phyloP scores from a whole-genome alignment of 129 eudicot species.

The Kitagawia praeruptora region DNA sequence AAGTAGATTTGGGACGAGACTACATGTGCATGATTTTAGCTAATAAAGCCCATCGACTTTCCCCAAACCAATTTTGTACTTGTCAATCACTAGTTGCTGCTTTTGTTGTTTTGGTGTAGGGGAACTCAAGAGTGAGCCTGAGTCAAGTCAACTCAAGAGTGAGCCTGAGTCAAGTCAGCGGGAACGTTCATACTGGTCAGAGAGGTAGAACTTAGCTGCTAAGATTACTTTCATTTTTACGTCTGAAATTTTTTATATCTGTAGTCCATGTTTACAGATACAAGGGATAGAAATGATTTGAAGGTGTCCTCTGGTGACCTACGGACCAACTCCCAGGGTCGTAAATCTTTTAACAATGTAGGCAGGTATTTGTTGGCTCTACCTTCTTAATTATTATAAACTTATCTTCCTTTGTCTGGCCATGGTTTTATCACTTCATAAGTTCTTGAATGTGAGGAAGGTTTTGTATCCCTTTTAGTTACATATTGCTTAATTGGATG shows the following conservation, averaged over 20 bases:
- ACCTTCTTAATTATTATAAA: background rate
- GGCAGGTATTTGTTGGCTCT: constrained; percentile 27
- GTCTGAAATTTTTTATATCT: background rate
- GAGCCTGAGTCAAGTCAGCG: constrained; percentile 15
- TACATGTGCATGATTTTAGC: background rate
- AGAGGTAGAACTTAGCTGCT: constrained; percentile 19
- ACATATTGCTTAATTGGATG: background rate
- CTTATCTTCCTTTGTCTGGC: background rate
- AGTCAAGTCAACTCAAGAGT: constrained; percentile 17
- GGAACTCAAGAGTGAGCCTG: constrained; percentile 15
- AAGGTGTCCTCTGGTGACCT: constrained; percentile 33
- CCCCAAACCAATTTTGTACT: background rate
- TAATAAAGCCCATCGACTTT: background rate
- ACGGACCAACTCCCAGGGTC: constrained; percentile 30
- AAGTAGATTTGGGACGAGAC: background rate
- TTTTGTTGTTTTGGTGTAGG: constrained; percentile 18
- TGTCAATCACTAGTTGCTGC: background rate
- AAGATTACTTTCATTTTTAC: background rate
- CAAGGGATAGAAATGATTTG: constrained; percentile 25
- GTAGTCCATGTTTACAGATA: background rate
- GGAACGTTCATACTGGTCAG: constrained; percentile 4
- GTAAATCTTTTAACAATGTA: constrained; percentile 19
- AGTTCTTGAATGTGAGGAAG: background rate
- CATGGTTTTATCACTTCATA: background rate
- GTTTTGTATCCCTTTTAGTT: background rate